Conservation (phyloP, 1,139 yeast species). For the Magnusiomyces sp. region DNA sequence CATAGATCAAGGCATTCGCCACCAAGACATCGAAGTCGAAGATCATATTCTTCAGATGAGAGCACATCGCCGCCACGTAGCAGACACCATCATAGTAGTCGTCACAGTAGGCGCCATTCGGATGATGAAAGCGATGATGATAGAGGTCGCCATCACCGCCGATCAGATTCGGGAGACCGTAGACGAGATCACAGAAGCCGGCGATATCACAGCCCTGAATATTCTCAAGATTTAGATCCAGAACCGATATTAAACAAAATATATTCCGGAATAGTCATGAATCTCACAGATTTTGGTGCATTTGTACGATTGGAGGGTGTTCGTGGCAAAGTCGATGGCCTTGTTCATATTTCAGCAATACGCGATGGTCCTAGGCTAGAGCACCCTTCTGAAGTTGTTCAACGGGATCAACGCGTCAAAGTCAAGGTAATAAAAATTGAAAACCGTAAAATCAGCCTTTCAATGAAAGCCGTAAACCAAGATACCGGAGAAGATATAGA, state of each 20-base stretch:
- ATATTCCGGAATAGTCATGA: constrained; percentile 53
- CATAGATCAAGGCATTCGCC: neutral
- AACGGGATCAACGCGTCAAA: constrained; percentile 52
- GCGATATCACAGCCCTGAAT: neutral
- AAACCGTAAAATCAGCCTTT: constrained; percentile 43
- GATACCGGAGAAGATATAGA: constrained; percentile 44
- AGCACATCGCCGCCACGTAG: neutral
- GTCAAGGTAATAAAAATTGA: constrained; percentile 51
- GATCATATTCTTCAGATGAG: neutral
- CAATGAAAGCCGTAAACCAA: constrained; percentile 75
- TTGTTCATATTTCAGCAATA: constrained; percentile 72
- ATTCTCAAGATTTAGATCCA: constrained; percentile 21
- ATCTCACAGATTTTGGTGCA: constrained; percentile 66
- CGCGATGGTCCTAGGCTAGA: constrained; percentile 40
- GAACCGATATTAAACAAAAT: constrained; percentile 38
- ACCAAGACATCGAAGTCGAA: neutral
- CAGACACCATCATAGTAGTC: no score
- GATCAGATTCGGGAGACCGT: no score
- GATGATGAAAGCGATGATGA: no score
- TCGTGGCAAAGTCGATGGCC: constrained; percentile 37
- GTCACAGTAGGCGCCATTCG: no score
- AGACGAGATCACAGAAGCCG: constrained; percentile 6
- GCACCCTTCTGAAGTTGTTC: constrained; percentile 52
- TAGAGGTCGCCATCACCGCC: neutral
- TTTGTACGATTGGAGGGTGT: constrained; percentile 48